Evolutionary conservation across 306 rosid species (phyloP).

Genomic region (Ammopiptanthus mongolicus): DNA sequence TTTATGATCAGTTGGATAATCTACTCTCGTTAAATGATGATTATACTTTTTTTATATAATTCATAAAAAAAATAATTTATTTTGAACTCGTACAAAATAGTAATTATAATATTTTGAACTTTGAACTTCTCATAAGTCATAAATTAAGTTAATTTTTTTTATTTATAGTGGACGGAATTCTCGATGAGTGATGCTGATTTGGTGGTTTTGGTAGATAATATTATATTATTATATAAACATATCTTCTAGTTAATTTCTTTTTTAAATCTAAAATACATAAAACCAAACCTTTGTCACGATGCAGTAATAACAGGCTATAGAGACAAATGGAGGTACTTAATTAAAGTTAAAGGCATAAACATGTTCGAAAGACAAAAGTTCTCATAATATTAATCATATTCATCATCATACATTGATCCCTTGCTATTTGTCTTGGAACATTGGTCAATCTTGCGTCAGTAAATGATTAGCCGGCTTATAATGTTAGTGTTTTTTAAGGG

Average conservation of each 20-base stretch:
- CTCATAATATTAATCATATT: neutral
- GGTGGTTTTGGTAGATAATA: slow-evolving; percentile 9
- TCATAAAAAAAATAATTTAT: neutral
- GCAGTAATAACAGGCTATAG: neutral
- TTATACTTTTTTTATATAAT: neutral
- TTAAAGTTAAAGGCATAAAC: neutral
- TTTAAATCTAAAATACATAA: neutral
- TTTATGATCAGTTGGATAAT: neutral
- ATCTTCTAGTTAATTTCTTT: neutral
- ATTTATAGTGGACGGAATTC: neutral
- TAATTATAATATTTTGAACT: too few relatives aligned
- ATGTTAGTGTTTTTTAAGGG: neutral
- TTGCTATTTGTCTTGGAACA: neutral
- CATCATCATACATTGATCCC: neutral
- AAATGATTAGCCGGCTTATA: neutral
- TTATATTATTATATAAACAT: neutral
- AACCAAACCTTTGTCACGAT: slow-evolving; percentile 11
- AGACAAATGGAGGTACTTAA: neutral
- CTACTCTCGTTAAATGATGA: neutral
- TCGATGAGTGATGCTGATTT: neutral
- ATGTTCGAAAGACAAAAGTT: neutral
- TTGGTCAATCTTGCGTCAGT: neutral
- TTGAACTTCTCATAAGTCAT: too few relatives aligned
- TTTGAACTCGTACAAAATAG: too few relatives aligned
- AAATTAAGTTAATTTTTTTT: neutral